Evolutionary conservation across 495 filamentous ascomycete genomes (phyloP), one percentile per base, ranked within the genome.

Genomic region (Lindgomyces ingoldianus): DNA sequence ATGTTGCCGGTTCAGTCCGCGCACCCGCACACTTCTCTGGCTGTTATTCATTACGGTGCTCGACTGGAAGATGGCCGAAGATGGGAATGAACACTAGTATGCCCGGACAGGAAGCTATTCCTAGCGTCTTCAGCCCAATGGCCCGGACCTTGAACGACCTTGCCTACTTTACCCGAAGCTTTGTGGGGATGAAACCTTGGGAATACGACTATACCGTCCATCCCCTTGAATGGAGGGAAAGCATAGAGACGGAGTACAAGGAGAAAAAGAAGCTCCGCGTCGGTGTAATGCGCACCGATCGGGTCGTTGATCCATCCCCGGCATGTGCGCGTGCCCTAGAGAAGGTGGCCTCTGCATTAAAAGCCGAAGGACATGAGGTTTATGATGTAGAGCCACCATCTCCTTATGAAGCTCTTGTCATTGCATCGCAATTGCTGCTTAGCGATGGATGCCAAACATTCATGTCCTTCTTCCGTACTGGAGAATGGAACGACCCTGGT

Each of bases 41-140:
- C 2, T 91, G 96, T 72, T 97, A 96, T 74, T 87, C 87, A 1
- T 74, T 98, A 21, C 84, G 92, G 46, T 98, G 94, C 74, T 91
- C 88, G n/a, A 96, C 90, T n/a, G 93, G 94, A 18, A 81, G 94
- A 25, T 98, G 94, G 91, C 92, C 91, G 3, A 95, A 95, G 72
- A 80, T 80, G 41, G 94, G 93, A 4, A 88, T 91, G 64, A 79
- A 81, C 39, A 96, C 94, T 1, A 93, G 89, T 65, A 97, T 97
- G 93, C 85, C 89, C 0, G 93, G 93, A 0, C 93, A 98, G 74
- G 93, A 98, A 74, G 93, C 93, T 2, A 86, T 98, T 30, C 82
- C 89, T 1, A 90, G 87, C 70, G 90, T 96, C 22, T 97, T 93
- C 74, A 93, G 89, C 56, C 93, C 93, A 2, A 97, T 98, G 94